A percentile compares a stretch with the other conserved stretches of the same genome.
phyloP scores from a whole-genome alignment of 805 yeast genomes.

The Saturnispora sekii region DNA sequence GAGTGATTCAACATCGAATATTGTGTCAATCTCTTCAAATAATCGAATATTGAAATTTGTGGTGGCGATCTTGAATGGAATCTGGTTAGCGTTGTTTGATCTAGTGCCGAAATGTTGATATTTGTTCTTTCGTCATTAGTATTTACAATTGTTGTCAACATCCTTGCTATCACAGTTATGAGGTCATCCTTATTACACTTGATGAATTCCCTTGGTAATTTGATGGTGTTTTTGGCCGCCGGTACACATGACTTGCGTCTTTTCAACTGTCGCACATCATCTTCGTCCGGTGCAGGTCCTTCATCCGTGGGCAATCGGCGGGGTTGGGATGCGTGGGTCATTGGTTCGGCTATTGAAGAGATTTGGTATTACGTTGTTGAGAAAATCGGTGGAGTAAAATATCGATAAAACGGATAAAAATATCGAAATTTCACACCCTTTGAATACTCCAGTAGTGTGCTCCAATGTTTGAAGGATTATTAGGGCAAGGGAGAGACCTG shows the following conservation, averaged over 20 bases:
- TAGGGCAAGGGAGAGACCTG: too few species aligned
- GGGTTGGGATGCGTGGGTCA: constrained; percentile 2
- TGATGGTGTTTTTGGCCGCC: background rate
- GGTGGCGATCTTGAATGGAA: constrained; percentile 95
- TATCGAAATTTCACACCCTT: too few species aligned
- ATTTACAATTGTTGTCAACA: constrained; percentile 65
- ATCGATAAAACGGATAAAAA: too few species aligned
- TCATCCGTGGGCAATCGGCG: background rate
- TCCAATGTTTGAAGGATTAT: too few species aligned
- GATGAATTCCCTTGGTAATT: constrained; percentile 45
- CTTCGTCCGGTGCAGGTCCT: background rate
- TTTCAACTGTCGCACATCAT: constrained; percentile 1
- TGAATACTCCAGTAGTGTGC: too few species aligned
- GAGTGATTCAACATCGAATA: constrained; percentile 83
- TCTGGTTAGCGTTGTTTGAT: constrained; percentile 51
- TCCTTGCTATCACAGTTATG: constrained; percentile 62
- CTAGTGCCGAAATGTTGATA: constrained; percentile 25
- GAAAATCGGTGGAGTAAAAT: too few species aligned
- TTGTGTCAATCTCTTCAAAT: constrained; percentile 64
- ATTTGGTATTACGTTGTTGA: too few species aligned
- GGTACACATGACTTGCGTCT: constrained; percentile 4
- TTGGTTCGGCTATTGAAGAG: background rate
- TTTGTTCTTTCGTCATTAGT: constrained; percentile 49
- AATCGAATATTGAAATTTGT: constrained; percentile 67
- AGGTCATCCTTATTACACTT: constrained; percentile 64